Evolutionary conservation across 2,329 filamentous ascomycete genomes (phyloP).

Genomic region (Elsinoe necatrix): DNA sequence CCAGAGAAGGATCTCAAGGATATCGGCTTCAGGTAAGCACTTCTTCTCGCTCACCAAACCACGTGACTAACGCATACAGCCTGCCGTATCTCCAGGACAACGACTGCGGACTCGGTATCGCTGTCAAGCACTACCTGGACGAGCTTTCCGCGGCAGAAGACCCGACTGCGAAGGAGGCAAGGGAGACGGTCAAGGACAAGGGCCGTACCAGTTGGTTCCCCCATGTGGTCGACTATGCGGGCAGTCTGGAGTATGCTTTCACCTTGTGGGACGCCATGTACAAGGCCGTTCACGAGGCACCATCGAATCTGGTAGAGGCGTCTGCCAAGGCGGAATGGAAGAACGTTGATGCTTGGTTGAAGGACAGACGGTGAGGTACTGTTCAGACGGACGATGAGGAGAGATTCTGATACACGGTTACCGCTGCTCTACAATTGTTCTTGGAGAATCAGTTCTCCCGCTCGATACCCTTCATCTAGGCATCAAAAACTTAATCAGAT

Average conservation of each 20-base stretch:
- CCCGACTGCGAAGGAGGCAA: slow-evolving; percentile 42
- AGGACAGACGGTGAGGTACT: slow-evolving; percentile 14
- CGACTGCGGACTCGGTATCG: slow-evolving; percentile 68
- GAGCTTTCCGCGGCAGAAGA: slow-evolving; percentile 55
- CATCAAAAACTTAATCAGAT: slow-evolving; percentile 1
- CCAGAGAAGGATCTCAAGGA: slow-evolving; percentile 46
- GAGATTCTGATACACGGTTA: slow-evolving; percentile 9
- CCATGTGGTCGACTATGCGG: slow-evolving; percentile 49
- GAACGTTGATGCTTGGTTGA: slow-evolving; percentile 27
- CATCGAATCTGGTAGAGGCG: slow-evolving; percentile 37
- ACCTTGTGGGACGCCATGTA: slow-evolving; percentile 59
- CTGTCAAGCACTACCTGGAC: slow-evolving; percentile 70
- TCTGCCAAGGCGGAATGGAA: slow-evolving; percentile 47
- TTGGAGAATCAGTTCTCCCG: background rate
- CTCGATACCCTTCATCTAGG: slow-evolving; percentile 5
- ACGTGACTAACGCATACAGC: slow-evolving; percentile 5
- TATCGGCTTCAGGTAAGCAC: slow-evolving; percentile 61
- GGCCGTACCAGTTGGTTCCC: slow-evolving; percentile 52
- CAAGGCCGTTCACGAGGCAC: slow-evolving; percentile 48
- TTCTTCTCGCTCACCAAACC: slow-evolving; percentile 23
- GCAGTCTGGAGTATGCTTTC: slow-evolving; percentile 53
- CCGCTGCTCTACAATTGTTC: background rate
- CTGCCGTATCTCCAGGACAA: slow-evolving; percentile 62
- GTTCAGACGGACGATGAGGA: background rate
- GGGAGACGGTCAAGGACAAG: slow-evolving; percentile 43